A percentile compares a stretch with the other conserved stretches of the same genome.
These are phyloP conservation scores for Pelargonium cotyledonis DNA, from an alignment of 441 rosid species.

Conservation along the genomic window DNA sequence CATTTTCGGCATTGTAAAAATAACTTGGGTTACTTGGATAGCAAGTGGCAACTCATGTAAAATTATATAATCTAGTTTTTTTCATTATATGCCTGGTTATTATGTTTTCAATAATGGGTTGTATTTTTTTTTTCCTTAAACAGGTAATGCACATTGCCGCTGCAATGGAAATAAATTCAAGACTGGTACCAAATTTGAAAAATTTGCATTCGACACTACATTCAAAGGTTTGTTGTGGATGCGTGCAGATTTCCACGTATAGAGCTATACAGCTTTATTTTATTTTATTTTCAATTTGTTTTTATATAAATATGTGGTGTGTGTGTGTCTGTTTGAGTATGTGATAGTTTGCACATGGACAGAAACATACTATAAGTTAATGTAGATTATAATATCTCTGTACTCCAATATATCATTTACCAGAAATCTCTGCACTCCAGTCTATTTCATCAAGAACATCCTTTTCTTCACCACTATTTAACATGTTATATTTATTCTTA, in stretches of 20 bases:
- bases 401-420: background rate
- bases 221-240: slow-evolving; percentile 48
- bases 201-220: slow-evolving; percentile 54
- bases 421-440: background rate
- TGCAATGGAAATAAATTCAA: slow-evolving; percentile 72
- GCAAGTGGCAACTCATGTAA: background rate
- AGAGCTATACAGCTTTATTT: background rate
- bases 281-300: background rate
- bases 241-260: background rate
- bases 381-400: background rate
- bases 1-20: background rate
- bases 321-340: background rate
- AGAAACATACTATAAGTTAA: background rate
- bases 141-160: slow-evolving; percentile 99
- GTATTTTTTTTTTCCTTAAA: slow-evolving; percentile 17
- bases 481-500: background rate
- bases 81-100: background rate
- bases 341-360: background rate
- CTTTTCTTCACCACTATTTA: background rate
- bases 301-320: background rate
- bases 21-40: background rate
- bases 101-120: background rate
- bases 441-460: background rate
- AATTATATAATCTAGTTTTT: background rate
- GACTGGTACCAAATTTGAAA: slow-evolving; percentile 68